These are phyloP conservation scores for Scolecobasidium constrictum DNA, from an alignment of 2,329 filamentous ascomycete species.

Conservation along the genomic window DNA sequence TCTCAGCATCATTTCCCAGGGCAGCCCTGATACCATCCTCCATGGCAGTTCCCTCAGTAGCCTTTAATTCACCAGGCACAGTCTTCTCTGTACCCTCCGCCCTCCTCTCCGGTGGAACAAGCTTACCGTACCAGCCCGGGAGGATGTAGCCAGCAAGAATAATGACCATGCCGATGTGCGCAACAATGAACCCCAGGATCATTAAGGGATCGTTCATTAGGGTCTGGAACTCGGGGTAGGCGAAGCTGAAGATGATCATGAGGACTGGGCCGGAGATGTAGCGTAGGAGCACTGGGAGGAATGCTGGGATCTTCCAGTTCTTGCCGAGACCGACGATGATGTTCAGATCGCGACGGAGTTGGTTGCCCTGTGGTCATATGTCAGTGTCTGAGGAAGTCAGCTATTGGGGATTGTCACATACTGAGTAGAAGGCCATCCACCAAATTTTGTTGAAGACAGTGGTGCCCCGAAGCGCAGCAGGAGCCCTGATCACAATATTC, in stretches of 20 bases:
- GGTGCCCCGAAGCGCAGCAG: too few species aligned
- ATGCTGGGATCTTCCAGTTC: slow-evolving; percentile 45
- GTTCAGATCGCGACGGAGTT: slow-evolving; percentile 45
- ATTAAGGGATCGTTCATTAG: slow-evolving; percentile 40
- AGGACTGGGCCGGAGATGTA: slow-evolving; percentile 40
- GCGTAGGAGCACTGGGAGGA: slow-evolving; percentile 40
- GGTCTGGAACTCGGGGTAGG: slow-evolving; percentile 39
- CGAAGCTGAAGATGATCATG: slow-evolving; percentile 41
- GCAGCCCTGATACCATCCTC: too few species aligned
- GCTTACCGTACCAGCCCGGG: slow-evolving; percentile 43
- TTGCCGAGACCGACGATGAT: slow-evolving; percentile 40
- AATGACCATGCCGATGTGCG: slow-evolving; percentile 35
- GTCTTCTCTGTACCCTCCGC: too few species aligned
- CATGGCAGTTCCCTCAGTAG: too few species aligned
- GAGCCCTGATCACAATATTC: too few species aligned
- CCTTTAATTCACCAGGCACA: too few species aligned
- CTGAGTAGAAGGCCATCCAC: slow-evolving; percentile 48
- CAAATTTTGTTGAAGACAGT: slow-evolving; percentile 35
- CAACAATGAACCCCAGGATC: slow-evolving; percentile 39
- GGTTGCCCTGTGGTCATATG: slow-evolving; percentile 34
- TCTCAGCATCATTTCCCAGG: too few species aligned
- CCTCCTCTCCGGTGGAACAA: slow-evolving; percentile 37
- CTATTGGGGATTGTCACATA: slow-evolving; percentile 21
- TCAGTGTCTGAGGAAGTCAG: background rate
- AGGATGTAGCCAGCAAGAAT: slow-evolving; percentile 39